Conservation (phyloP, 768 basidiomycete species). For the Clavulina sp. region DNA sequence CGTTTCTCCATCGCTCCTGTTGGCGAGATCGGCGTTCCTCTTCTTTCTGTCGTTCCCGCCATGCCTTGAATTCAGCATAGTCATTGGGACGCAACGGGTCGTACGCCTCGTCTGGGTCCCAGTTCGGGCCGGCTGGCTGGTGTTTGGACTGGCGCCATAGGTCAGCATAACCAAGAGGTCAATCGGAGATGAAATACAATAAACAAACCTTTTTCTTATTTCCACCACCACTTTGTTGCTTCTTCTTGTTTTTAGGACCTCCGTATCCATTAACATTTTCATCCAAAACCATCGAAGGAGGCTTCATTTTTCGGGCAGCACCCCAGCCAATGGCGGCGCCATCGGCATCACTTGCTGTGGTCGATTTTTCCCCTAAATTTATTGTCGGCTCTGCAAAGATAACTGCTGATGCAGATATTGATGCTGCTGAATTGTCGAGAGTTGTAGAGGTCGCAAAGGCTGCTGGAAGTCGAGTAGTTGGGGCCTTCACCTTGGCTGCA, state of each 20-base stretch:
- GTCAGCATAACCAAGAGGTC: too few species aligned
- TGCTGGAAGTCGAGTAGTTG: constrained; percentile 35
- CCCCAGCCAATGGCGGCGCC: background rate
- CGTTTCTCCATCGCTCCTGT: constrained; percentile 30
- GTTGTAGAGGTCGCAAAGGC: constrained; percentile 27
- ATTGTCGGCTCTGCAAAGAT: constrained; percentile 36
- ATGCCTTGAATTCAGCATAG: constrained; percentile 73
- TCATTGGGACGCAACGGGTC: constrained; percentile 76
- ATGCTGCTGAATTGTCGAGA: constrained; percentile 15
- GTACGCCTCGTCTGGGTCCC: constrained; percentile 69
- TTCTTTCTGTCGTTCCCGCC: constrained; percentile 58
- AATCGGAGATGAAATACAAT: background rate
- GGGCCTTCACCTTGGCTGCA: constrained; percentile 38
- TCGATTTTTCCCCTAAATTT: constrained; percentile 20
- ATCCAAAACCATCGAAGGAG: constrained; percentile 78
- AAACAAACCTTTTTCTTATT: constrained; percentile 2
- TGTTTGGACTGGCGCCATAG: constrained; percentile 1
- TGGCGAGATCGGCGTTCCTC: constrained; percentile 43
- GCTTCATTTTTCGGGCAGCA: constrained; percentile 62
- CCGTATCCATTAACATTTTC: constrained; percentile 73
- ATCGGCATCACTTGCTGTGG: background rate
- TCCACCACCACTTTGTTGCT: constrained; percentile 39
- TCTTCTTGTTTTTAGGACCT: background rate
- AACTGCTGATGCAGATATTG: constrained; percentile 40
- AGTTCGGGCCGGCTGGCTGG: constrained; percentile 20